A percentile compares a stretch with the other conserved stretches of the same genome.
Conservation (phyloP, 2,329 filamentous ascomycete genomes). For the Apiospora saccharicola region DNA sequence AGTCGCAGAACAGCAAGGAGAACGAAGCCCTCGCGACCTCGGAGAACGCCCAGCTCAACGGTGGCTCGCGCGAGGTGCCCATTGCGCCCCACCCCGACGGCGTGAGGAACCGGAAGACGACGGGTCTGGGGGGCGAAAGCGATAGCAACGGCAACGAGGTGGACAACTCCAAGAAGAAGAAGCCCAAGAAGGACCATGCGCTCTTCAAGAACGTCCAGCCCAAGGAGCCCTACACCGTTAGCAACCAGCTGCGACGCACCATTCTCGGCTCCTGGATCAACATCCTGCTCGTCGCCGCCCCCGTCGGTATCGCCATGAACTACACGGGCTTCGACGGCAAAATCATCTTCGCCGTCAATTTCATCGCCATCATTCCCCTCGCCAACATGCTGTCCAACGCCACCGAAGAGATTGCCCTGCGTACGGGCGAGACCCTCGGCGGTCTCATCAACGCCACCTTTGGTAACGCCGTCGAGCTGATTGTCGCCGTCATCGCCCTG, state of each 20-base stretch:
- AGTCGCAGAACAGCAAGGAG: conserved; percentile 7
- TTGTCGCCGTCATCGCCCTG: conserved; percentile 86
- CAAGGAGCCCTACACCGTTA: conserved; percentile 63
- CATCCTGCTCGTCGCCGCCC: conserved; percentile 78
- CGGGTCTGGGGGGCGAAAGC: not conserved
- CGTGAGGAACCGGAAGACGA: not conserved
- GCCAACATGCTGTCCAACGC: conserved; percentile 87
- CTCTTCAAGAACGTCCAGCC: conserved; percentile 57
- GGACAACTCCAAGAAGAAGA: conserved; percentile 42
- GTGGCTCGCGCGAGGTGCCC: not conserved
- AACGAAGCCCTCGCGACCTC: not conserved
- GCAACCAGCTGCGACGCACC: conserved; percentile 75
- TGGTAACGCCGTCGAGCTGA: conserved; percentile 89
- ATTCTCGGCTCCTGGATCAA: conserved; percentile 89
- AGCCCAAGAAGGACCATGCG: conserved; percentile 48
- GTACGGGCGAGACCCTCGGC: conserved; percentile 84
- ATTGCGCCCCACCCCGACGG: conserved; percentile 2
- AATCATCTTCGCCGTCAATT: conserved; percentile 84
- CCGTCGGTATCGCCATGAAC: conserved; percentile 79
- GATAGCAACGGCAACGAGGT: conserved; percentile 29
- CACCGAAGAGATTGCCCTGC: conserved; percentile 87
- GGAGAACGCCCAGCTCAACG: not conserved
- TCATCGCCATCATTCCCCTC: conserved; percentile 89
- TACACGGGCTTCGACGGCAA: conserved; percentile 59
- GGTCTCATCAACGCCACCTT: conserved; percentile 91